Base-by-base conservation (phyloP, 352 stramenopile species). In the Globisporangium nagaii region DNA sequence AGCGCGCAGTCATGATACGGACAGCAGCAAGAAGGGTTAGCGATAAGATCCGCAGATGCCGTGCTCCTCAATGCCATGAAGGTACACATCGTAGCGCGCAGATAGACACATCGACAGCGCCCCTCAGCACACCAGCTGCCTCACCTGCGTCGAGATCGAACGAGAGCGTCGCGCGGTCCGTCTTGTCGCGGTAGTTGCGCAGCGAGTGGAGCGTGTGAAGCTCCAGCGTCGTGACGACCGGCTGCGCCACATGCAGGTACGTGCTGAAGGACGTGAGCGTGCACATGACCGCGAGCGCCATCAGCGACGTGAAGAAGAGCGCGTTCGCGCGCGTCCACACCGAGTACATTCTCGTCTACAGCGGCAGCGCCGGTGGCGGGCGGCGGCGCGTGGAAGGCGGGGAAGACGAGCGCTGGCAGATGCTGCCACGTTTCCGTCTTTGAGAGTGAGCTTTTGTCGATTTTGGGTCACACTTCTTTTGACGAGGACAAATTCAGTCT, bases 261-360 rank as follows among this genome's bases (percentile, higher is more conserved):
- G 84, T 94, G 54, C 62, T 89, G 46, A 94, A 25, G 20, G 84
- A 63, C 47, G 81, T 94, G 41, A 92, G 71, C 57, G 68, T 68
- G 66, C 73, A 84, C 71, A 94, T 87, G 57, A 84, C 57, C 44
- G 78, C 68, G 41, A 94, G 74, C 51, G 73, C 69, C 67, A 78
- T 86, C 27, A 94, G 71, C 60, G 84, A 88, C 69, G 74, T 73
- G 63, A 88, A 92, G 62, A 94, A 84, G 35, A 94, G 66, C 59
- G 81, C 70, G 60, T 94, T 94, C 47, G 76, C 79, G 50, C 84
- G 79, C 66, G 84, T 92, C 84, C 81, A 94, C 37, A 92, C 63
- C 64, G 84, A 92, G 70, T 94, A 85, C 84, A 94, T 94, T 12
- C 30, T 36, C 31, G 15, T 8, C 31, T 36, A 12, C 8, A 36